Base-by-base conservation (phyloP, 768 basidiomycete species). In the Mycena polygramma region DNA sequence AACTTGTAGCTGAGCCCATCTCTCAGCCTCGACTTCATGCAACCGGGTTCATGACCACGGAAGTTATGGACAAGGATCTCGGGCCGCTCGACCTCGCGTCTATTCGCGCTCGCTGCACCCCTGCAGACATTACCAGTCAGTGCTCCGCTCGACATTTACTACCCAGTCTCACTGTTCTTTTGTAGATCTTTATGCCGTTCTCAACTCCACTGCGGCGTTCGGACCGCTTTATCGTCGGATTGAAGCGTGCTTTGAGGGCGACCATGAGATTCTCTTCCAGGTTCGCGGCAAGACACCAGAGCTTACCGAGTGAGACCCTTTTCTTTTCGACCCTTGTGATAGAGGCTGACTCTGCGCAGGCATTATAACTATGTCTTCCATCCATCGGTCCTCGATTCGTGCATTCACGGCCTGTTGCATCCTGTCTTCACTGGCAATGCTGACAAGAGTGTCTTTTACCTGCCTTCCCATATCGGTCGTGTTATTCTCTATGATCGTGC, bases 341-440 rank as follows among this genome's bases (percentile, higher is more conserved):
- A 19, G 13, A 11, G 14, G 24, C 14, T 57, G 4, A 57, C n/a
- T 13, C 1, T 19, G 36, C 36, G 9, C 39, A 66, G 68, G 36
- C 58, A 63, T 37, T 46, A 52, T 36, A 72, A 75, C 43, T 79
- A 80, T 58, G 39, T 65, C 43, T 68, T 80, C 39, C 75, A 80
- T 62, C 81, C 81, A 1, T 75, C 79, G 1, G 75, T 80, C 22
- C 59, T 85, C 8, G 83, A 84, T 63, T 77, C 80, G 1, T 79
- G 79, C 46, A 53, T 84, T 6, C 83, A 84, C 37, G 73, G 78
- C 49, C 64, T 77, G 11, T 75, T 80, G 3, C 79, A 82, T 64
- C 77, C 75, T 26, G 61, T 75, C 2, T 72, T 83, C 64, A 79
- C 78, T 14, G 78, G 78, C 7, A 76, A 79, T 59, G 66, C 66